Evolutionary conservation across 2,329 filamentous ascomycete species (phyloP).

Genomic region (Pseudocercospora fuligena): DNA sequence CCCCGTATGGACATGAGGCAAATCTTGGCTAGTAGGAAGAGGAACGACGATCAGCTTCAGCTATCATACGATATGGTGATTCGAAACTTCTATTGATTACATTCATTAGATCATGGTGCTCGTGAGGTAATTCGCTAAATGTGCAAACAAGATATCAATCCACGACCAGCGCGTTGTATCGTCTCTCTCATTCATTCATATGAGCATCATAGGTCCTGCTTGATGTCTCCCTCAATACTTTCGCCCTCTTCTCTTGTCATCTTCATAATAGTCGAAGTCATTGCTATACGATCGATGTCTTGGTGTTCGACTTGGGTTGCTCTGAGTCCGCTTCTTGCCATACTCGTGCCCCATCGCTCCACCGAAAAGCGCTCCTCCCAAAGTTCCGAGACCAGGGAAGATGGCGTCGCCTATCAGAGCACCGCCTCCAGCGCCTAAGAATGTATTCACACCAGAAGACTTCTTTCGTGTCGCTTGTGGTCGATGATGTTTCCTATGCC

Average conservation of each 20-base stretch:
- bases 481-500: conserved; percentile 29
- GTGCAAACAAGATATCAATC: background rate
- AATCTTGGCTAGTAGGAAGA: background rate
- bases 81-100: background rate
- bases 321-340: conserved; percentile 38
- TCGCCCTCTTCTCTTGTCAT: conserved; percentile 29
- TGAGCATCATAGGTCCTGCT: background rate
- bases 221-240: conserved; percentile 23
- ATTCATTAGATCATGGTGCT: background rate
- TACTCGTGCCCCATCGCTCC: conserved; percentile 50
- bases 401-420: conserved; percentile 51
- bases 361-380: conserved; percentile 47
- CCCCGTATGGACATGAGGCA: background rate
- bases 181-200: conserved; percentile 2
- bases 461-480: conserved; percentile 29
- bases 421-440: conserved; percentile 51
- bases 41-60: background rate
- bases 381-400: conserved; percentile 50
- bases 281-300: conserved; percentile 28
- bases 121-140: background rate
- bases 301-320: conserved; percentile 23
- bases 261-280: conserved; percentile 26
- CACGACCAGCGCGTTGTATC: conserved; percentile 21
- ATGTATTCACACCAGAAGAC: conserved; percentile 42
- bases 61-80: background rate